A percentile compares a stretch with the other conserved stretches of the same genome.
Conservation (phyloP, 148 eudicot genomes). For the Spergularia bocconei region DNA sequence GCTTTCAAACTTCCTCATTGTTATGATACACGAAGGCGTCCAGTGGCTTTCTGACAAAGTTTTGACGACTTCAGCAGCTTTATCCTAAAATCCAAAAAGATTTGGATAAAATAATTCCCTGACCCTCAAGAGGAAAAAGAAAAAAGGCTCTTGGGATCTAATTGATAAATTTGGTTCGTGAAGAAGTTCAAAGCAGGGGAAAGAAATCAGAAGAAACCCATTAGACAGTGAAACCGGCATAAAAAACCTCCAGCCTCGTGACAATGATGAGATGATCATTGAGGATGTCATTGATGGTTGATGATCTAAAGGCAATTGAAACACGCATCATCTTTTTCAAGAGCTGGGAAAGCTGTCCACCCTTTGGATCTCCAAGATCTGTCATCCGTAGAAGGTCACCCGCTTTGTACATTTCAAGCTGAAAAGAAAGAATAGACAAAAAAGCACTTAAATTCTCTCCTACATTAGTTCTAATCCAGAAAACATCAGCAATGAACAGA, state of each 20-base stretch:
- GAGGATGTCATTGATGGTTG: constrained; percentile 29
- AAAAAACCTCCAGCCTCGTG: constrained; percentile 49
- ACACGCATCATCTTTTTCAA: constrained; percentile 40
- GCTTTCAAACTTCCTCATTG: constrained; percentile 58
- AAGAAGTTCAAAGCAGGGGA: neutral
- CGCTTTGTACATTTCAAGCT: constrained; percentile 73
- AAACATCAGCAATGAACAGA: too few species aligned
- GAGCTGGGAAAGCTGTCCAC: constrained; percentile 43
- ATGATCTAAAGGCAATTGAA: constrained; percentile 34
- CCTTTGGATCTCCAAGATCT: constrained; percentile 48
- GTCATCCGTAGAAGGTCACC: constrained; percentile 49
- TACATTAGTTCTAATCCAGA: too few species aligned
- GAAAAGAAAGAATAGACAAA: constrained; percentile 18
- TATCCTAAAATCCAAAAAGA: constrained; percentile 37
- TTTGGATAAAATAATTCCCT: neutral
- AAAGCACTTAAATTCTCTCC: neutral
- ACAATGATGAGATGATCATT: constrained; percentile 51
- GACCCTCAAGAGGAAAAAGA: neutral
- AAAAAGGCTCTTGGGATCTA: neutral
- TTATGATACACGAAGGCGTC: constrained; percentile 74
- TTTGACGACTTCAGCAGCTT: constrained; percentile 45
- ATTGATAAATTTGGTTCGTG: neutral
- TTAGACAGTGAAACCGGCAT: neutral
- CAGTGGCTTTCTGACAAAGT: constrained; percentile 59
- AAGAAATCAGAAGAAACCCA: neutral